Conservation (phyloP, 208 protist species). For the Wallacemonas rigidus region DNA sequence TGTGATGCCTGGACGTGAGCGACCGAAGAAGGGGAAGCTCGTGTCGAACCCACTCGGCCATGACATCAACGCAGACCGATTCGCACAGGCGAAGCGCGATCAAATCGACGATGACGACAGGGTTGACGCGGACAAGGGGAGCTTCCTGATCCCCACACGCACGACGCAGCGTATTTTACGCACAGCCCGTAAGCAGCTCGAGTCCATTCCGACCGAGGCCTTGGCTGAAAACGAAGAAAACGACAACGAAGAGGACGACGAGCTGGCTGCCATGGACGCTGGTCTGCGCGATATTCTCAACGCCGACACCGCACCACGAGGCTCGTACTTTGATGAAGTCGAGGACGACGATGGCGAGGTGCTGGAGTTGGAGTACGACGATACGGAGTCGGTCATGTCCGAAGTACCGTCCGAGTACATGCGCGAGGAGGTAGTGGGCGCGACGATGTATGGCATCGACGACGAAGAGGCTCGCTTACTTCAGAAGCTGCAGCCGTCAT, state of each 20-base stretch:
- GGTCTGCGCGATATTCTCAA: conserved; percentile 16
- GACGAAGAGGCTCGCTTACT: conserved; percentile 89
- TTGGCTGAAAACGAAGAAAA: conserved; percentile 21
- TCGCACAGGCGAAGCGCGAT: conserved; percentile 36
- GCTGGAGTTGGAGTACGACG: conserved; percentile 77
- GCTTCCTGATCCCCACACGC: conserved; percentile 75
- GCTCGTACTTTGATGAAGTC: conserved; percentile 19
- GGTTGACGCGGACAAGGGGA: conserved; percentile 37
- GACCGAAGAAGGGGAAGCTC: conserved; percentile 45
- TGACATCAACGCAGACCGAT: conserved; percentile 80
- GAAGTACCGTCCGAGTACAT: conserved; percentile 78
- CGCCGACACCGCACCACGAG: conserved; percentile 5
- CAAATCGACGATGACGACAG: conserved; percentile 26
- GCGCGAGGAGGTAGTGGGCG: conserved; percentile 42
- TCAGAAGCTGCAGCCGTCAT: conserved; percentile 86
- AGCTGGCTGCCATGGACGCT: conserved; percentile 8
- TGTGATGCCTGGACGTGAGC: conserved; percentile 40
- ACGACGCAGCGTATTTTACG: conserved; percentile 79
- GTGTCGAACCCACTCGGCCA: conserved; percentile 76
- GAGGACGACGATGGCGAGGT: conserved; percentile 58
- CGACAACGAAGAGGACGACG: conserved; percentile 30
- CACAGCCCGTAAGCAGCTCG: conserved; percentile 73
- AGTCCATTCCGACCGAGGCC: conserved; percentile 56
- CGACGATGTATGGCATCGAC: conserved; percentile 84
- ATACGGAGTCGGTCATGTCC: conserved; percentile 75